Conservation (phyloP, 345 rosid genomes). For the Populus nigra region DNA sequence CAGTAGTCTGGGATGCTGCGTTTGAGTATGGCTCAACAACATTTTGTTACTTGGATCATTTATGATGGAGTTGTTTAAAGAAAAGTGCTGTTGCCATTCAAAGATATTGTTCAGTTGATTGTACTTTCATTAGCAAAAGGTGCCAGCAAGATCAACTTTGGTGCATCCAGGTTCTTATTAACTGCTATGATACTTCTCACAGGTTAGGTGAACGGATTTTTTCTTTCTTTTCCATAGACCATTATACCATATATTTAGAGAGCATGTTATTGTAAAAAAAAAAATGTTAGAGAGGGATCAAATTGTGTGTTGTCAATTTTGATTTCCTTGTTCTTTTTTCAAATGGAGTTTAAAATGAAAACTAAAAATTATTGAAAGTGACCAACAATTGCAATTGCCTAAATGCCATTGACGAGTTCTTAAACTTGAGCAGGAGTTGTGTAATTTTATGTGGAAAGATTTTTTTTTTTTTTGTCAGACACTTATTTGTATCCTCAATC, state of each 20-base stretch:
- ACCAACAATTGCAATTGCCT: not conserved
- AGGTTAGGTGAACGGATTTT: constrained; percentile 48
- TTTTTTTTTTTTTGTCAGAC: constrained; percentile 8
- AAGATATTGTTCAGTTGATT: constrained; percentile 22
- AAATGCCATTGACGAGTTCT: not conserved
- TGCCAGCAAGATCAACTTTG: constrained; percentile 24
- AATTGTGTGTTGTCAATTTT: constrained; percentile 19
- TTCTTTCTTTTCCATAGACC: not conserved
- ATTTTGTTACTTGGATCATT: constrained; percentile 2
- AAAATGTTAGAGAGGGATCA: not conserved
- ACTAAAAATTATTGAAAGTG: constrained; percentile 3
- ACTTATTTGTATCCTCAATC: not conserved
- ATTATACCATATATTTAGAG: constrained; percentile 14
- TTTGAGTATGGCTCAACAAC: not conserved
- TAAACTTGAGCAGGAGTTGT: constrained; percentile 7
- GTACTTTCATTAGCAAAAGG: constrained; percentile 26
- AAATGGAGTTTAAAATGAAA: constrained; percentile 2
- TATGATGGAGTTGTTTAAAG: constrained; percentile 11
- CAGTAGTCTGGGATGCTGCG: not conserved
- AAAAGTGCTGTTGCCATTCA: constrained; percentile 22
- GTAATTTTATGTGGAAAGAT: constrained; percentile 29
- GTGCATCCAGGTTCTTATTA: constrained; percentile 25
- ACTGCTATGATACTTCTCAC: constrained; percentile 22
- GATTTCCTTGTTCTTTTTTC: constrained; percentile 8
- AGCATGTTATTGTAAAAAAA: constrained; percentile 7